Percentiles rank a stretch among this genome's conserved stretches.
Conservation (phyloP, 2,329 filamentous ascomycete species). For the Diaporthe aspalathi region DNA sequence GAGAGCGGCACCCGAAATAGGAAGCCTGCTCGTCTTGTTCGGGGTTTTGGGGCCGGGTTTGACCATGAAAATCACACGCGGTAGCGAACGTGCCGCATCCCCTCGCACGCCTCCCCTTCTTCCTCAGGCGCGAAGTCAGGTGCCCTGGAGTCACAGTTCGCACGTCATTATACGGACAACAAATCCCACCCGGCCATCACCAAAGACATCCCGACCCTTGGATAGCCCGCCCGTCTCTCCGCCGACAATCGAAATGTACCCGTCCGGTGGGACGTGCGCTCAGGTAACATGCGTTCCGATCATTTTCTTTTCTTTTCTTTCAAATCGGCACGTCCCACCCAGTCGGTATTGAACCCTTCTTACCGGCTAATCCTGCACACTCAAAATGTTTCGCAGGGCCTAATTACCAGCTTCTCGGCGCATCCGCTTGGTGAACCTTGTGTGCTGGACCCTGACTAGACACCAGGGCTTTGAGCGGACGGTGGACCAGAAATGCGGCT, state of each 20-base stretch:
- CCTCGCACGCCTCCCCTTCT: neutral
- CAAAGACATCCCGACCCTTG: neutral
- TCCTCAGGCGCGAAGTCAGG: constrained; percentile 6
- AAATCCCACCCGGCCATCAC: neutral
- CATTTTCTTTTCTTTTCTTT: neutral
- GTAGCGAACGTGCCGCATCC: neutral
- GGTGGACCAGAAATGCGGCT: neutral
- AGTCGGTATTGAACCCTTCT: constrained; percentile 8
- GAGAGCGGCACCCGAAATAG: neutral
- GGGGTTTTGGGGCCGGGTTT: neutral
- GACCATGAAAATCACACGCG: no score
- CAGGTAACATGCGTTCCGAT: constrained; percentile 2
- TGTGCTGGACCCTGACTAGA: neutral
- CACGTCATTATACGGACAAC: neutral
- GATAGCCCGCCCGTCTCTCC: neutral
- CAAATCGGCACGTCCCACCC: neutral
- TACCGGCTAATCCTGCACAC: constrained; percentile 12
- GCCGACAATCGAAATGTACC: no score
- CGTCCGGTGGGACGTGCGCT: no score
- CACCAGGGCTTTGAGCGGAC: neutral
- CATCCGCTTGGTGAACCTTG: neutral
- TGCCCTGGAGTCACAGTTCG: neutral
- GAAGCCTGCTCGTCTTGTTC: constrained; percentile 4
- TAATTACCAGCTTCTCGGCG: neutral
- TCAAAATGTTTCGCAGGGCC: neutral